A percentile compares a stretch with the other conserved stretches of the same genome.
phyloP scores from a whole-genome alignment of 116 monocot genomes.

The Iris pallida region DNA sequence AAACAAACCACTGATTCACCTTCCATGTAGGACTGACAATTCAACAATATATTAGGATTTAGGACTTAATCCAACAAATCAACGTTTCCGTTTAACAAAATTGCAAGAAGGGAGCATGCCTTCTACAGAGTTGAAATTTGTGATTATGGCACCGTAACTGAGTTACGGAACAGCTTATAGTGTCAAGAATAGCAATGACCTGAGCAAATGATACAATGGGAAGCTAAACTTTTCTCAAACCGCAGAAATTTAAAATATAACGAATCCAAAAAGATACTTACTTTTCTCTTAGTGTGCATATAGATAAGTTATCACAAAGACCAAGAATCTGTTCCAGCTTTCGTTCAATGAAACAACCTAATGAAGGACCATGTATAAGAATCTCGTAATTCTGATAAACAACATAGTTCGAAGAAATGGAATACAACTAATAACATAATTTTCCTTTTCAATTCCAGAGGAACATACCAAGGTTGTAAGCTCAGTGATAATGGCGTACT shows the following conservation, averaged over 20 bases:
- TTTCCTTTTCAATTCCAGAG: conserved; percentile 31
- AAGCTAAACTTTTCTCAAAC: too few species aligned
- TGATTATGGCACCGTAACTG: too few species aligned
- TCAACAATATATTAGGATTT: too few species aligned
- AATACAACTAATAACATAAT: conserved; percentile 12
- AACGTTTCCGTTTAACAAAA: too few species aligned
- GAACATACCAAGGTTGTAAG: conserved; percentile 74
- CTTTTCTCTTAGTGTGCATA: conserved; percentile 65
- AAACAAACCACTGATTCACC: too few species aligned
- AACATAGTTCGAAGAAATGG: neutral
- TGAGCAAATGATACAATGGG: too few species aligned
- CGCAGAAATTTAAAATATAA: neutral
- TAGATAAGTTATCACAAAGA: conserved; percentile 71
- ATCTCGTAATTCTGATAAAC: neutral
- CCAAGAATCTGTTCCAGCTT: conserved; percentile 58
- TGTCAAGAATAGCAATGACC: too few species aligned
- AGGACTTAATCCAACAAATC: too few species aligned
- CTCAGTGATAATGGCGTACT: conserved; percentile 58
- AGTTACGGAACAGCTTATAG: too few species aligned
- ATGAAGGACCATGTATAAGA: conserved; percentile 7
- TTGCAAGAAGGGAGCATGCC: too few species aligned
- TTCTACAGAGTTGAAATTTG: too few species aligned
- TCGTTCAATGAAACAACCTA: conserved; percentile 69
- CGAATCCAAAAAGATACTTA: conserved; percentile 17
- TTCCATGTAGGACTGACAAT: too few species aligned